Evolutionary conservation across 345 rosid genomes (phyloP).

Genomic region (Bruguiera sexangula): DNA sequence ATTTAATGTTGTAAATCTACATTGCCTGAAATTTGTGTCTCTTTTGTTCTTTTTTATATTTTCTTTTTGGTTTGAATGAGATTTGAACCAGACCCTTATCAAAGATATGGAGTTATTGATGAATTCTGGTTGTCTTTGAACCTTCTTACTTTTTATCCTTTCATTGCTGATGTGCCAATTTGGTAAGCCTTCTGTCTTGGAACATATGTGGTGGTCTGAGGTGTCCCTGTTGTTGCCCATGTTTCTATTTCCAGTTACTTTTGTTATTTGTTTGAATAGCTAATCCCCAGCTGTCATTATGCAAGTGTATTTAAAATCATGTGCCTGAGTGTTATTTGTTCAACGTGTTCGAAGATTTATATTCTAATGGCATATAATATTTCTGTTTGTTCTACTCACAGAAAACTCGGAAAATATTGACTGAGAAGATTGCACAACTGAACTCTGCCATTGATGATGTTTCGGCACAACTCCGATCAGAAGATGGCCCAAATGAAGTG

Average conservation of each 20-base stretch:
- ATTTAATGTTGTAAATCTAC: not conserved
- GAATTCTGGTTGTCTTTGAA: not conserved
- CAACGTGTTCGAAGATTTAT: not conserved
- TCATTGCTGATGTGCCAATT: not conserved
- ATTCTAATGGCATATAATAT: not conserved
- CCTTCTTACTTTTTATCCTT: not conserved
- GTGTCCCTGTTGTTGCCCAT: not conserved
- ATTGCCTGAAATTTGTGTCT: not conserved
- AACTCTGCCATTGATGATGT: slow-evolving; percentile 47
- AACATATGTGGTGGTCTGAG: slow-evolving; percentile 1
- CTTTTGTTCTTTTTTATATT: not conserved
- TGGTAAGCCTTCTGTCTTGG: not conserved
- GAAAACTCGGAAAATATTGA: slow-evolving; percentile 41
- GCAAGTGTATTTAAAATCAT: not conserved
- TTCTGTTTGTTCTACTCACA: slow-evolving; percentile 8
- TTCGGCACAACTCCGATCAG: slow-evolving; percentile 36
- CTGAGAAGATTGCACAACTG: slow-evolving; percentile 47
- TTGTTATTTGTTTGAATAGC: not conserved
- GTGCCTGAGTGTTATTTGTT: not conserved
- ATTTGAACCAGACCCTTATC: not conserved
- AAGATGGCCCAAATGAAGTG: slow-evolving; percentile 29
- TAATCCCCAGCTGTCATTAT: not conserved
- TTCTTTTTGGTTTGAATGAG: not conserved
- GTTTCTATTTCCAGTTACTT: not conserved
- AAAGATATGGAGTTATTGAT: not conserved